Conservation (phyloP, 768 basidiomycete genomes). For the Auriscalpium microsporum region DNA sequence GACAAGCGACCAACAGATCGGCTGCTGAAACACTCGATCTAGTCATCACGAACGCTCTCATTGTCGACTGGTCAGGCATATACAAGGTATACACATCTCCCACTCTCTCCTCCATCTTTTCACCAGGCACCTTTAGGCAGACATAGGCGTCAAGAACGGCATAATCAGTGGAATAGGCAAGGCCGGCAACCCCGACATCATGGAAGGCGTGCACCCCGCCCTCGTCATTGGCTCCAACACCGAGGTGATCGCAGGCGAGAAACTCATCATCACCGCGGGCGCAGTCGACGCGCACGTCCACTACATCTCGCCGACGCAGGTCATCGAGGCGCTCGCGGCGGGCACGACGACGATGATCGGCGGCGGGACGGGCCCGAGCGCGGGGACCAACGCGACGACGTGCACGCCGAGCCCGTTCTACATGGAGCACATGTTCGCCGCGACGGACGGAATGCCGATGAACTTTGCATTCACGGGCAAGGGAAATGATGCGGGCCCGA, state of each 20-base stretch:
- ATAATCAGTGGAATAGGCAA: constrained; percentile 87
- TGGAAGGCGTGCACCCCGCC: constrained; percentile 64
- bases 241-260: constrained; percentile 94
- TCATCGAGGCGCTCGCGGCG: constrained; percentile 71
- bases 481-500: constrained; percentile 81
- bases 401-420: constrained; percentile 90
- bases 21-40: constrained; percentile 72
- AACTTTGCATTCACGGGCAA: constrained; percentile 96
- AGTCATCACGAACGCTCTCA: constrained; percentile 90
- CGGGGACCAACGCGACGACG: constrained; percentile 87
- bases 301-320: constrained; percentile 92
- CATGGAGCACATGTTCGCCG: constrained; percentile 83
- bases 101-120: neutral
- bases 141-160: constrained; percentile 86
- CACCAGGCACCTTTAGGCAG: constrained; percentile 50
- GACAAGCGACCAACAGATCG: constrained; percentile 71
- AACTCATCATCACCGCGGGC: constrained; percentile 89
- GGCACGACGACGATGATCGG: constrained; percentile 94
- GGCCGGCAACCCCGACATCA: constrained; percentile 92
- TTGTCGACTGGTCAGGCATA: constrained; percentile 92
- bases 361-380: constrained; percentile 90
- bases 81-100: constrained; percentile 55
- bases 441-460: constrained; percentile 83
- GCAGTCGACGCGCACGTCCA: constrained; percentile 89
- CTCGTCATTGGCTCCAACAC: constrained; percentile 87